A percentile compares a stretch with the other conserved stretches of the same genome.
Evolutionary conservation across 163 green algal species (phyloP).

Genomic region (Scenedesmus sp.): DNA sequence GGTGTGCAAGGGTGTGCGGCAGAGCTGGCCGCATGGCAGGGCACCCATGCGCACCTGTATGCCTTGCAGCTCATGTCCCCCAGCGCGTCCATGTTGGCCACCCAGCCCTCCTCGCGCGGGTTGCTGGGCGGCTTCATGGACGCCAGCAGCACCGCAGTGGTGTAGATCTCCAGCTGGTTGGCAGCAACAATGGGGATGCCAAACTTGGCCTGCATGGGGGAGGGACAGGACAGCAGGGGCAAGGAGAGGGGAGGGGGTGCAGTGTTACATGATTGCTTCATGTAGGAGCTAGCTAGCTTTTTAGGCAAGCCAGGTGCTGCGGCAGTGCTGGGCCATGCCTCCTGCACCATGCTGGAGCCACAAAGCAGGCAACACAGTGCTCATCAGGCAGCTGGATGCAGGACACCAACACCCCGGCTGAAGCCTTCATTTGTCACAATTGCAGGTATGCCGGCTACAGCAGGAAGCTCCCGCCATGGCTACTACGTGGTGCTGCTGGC

Average conservation of each 20-base stretch:
- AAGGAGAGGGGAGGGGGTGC: not conserved
- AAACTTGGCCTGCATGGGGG: constrained; percentile 86
- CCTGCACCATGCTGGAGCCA: not conserved
- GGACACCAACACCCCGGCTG: too few relatives aligned
- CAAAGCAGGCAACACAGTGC: not conserved
- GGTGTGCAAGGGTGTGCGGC: not conserved
- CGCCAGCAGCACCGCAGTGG: constrained; percentile 85
- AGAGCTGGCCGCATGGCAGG: not conserved
- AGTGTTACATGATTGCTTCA: not conserved
- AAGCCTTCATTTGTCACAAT: too few relatives aligned
- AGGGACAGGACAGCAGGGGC: not conserved
- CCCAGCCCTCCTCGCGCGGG: constrained; percentile 73
- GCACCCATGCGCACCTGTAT: constrained; percentile 61
- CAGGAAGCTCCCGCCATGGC: too few relatives aligned
- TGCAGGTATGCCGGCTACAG: too few relatives aligned
- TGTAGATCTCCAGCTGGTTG: constrained; percentile 94
- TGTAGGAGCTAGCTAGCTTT: not conserved
- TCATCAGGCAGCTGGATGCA: not conserved
- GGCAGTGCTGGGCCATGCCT: not conserved
- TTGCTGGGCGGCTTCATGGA: constrained; percentile 80
- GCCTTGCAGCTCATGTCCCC: constrained; percentile 58
- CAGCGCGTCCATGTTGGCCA: constrained; percentile 78
- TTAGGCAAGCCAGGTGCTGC: not conserved
- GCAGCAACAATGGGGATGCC: constrained; percentile 82
- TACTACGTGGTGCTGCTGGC: too few relatives aligned